Evolutionary conservation across 2,329 filamentous ascomycete species (phyloP).

Genomic region (Fusarium ramigenum): DNA sequence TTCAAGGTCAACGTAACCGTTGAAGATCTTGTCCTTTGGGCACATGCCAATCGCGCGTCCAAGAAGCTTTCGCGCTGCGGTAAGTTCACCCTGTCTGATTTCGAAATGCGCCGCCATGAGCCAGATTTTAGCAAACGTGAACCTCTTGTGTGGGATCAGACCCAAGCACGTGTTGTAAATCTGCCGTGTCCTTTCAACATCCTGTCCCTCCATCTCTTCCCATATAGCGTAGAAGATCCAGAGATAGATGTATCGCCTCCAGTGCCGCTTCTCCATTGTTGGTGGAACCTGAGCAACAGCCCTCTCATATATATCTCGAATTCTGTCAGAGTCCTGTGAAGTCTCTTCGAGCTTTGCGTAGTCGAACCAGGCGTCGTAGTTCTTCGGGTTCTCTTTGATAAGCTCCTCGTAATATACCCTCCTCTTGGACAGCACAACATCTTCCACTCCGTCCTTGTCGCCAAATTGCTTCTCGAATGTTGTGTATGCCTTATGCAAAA

Average conservation of each 20-base stretch:
- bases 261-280: constrained; percentile 95
- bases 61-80: constrained; percentile 84
- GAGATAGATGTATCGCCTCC: constrained; percentile 96
- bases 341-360: constrained; percentile 91
- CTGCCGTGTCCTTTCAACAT: constrained; percentile 81
- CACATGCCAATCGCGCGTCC: constrained; percentile 93
- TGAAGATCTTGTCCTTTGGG: constrained; percentile 95
- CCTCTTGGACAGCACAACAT: constrained; percentile 94
- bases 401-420: constrained; percentile 94
- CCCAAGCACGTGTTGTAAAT: constrained; percentile 91
- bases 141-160: constrained; percentile 92
- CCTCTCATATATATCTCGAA: constrained; percentile 93
- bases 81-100: constrained; percentile 83
- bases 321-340: constrained; percentile 81
- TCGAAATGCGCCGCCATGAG: constrained; percentile 93
- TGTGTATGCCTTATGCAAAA: constrained; percentile 92
- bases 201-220: constrained; percentile 88
- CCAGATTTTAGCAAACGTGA: constrained; percentile 98
- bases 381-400: constrained; percentile 91
- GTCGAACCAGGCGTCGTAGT: constrained; percentile 98
- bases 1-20: constrained; percentile 92
- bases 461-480: constrained; percentile 99
- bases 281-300: constrained; percentile 96
- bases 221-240: constrained; percentile 98
- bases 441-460: constrained; percentile 90